Evolutionary conservation across 352 stramenopile species (phyloP), one percentile per base, ranked within the genome.

Genomic region (Phytopythium kandeliae): DNA sequence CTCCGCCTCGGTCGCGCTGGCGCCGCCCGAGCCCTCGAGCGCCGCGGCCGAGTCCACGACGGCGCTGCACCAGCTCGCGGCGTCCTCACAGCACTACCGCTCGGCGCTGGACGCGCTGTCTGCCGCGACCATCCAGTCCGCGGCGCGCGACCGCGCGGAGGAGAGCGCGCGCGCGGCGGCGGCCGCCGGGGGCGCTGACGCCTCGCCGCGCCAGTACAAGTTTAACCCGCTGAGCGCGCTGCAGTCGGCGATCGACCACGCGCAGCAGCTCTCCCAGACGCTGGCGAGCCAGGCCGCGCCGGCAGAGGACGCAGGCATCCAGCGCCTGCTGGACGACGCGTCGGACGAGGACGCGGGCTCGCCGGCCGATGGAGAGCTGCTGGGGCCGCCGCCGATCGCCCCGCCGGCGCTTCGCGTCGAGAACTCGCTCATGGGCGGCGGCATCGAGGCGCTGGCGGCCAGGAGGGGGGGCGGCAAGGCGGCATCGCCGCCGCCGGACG

Each of bases 381-480:
- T 89, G 1, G 74, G 66, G 0, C 60, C 74, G 16, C 67, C 77
- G 2, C 78, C 78, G 15, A 56, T 57, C 1, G 60, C 65, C 1
- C 63, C 73, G 15, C 81, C 78, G 22, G 51, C 61, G 10, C 75
- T 92, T 42, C 54, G 50, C 16, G 31, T 85, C 26, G 67, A 86
- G 54, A 78, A 90, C 57, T 92, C 77, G 26, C 74, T 92, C 41
- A 71, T 85, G 50, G 82, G 77, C 33, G 78, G 77, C 28, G 77
- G 82, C 34, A 89, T 90, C 43, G 73, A 86, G 34, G 45, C 62
- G 10, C 63, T 78, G 19, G 58, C 60, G 1, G 57, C 68, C 26
- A 78, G 73, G 47, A 3, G 13, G 22, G 16, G n/a, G 2, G 36
- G 9, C 9, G 15, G 10, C 2, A 62, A 59, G 22, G 31, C 33